Conservation (phyloP, 2,329 filamentous ascomycete species). For the Xylaria polymorpha region DNA sequence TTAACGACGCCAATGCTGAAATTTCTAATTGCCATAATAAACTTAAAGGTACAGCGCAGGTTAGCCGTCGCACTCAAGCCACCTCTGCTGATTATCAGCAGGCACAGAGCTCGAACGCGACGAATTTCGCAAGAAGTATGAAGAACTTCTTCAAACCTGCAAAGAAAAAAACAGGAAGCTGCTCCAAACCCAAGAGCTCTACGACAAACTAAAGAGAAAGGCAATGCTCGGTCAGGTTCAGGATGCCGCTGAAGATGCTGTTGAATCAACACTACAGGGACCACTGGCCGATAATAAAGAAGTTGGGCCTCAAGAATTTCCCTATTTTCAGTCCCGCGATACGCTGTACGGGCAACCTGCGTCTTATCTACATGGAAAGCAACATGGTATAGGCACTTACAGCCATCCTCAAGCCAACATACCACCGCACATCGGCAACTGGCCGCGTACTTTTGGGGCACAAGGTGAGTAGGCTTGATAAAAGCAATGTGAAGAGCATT, state of each 20-base stretch:
- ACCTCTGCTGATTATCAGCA: slow-evolving; percentile 40
- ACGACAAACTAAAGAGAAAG: slow-evolving; percentile 69
- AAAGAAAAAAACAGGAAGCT: slow-evolving; percentile 78
- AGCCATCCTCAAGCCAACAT: slow-evolving; percentile 27
- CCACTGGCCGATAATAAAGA: slow-evolving; percentile 37
- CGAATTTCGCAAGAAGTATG: slow-evolving; percentile 74
- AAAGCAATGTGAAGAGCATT: neutral
- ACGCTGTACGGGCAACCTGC: slow-evolving; percentile 25
- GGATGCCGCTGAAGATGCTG: slow-evolving; percentile 64
- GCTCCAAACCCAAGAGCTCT: slow-evolving; percentile 73
- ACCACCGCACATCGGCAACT: slow-evolving; percentile 24
- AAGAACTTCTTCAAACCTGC: slow-evolving; percentile 74
- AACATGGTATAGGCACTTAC: slow-evolving; percentile 18
- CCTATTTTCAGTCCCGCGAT: slow-evolving; percentile 30
- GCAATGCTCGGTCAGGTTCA: slow-evolving; percentile 66
- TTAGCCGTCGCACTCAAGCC: slow-evolving; percentile 1
- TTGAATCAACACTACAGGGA: slow-evolving; percentile 55
- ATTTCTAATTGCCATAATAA: slow-evolving; percentile 74
- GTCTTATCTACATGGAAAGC: slow-evolving; percentile 26
- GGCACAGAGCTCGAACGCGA: slow-evolving; percentile 72
- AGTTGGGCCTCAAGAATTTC: slow-evolving; percentile 28
- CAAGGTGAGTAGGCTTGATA: slow-evolving; percentile 28
- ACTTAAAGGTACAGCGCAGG: slow-evolving; percentile 64
- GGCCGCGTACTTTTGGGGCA: slow-evolving; percentile 34
- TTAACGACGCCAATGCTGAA: slow-evolving; percentile 79